phyloP scores from a whole-genome alignment of 495 filamentous ascomycete species.

The Xylaria castorea region DNA sequence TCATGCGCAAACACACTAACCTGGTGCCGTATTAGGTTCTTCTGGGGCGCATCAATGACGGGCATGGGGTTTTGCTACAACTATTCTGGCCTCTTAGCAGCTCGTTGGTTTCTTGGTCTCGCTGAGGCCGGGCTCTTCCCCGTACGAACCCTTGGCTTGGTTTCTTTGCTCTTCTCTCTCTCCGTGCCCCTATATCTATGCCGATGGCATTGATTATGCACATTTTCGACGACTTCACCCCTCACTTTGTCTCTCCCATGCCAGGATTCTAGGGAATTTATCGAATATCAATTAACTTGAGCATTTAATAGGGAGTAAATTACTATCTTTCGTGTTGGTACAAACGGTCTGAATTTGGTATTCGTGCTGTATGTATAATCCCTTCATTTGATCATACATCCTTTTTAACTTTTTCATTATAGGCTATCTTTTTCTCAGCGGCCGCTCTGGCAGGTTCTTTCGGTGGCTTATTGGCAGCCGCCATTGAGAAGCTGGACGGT shows the following conservation, averaged over 20 bases:
- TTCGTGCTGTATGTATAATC: conserved; percentile 44
- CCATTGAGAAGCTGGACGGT: conserved; percentile 77
- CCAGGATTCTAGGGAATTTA: not conserved
- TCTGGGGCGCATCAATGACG: conserved; percentile 81
- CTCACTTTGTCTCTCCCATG: not conserved
- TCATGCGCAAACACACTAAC: conserved; percentile 23
- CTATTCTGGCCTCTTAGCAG: conserved; percentile 79
- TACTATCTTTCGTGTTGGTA: conserved; percentile 92
- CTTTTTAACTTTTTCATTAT: conserved; percentile 2
- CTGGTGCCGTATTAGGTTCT: conserved; percentile 40
- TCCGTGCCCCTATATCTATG: not conserved
- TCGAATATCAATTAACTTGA: not conserved
- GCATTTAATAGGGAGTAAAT: conserved; percentile 62
- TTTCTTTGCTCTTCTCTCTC: not conserved
- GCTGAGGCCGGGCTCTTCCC: conserved; percentile 86
- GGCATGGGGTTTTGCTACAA: conserved; percentile 84
- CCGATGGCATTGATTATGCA: not conserved
- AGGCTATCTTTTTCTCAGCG: conserved; percentile 89
- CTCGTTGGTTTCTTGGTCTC: conserved; percentile 85
- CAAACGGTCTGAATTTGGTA: conserved; percentile 79
- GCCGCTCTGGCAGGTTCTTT: conserved; percentile 87
- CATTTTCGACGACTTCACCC: not conserved
- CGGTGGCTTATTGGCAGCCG: conserved; percentile 81
- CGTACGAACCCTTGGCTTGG: conserved; percentile 38
- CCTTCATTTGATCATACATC: no score